These are phyloP conservation scores for Phialophora expanda DNA, from an alignment of 2,329 filamentous ascomycete genomes.

Conservation along the genomic window DNA sequence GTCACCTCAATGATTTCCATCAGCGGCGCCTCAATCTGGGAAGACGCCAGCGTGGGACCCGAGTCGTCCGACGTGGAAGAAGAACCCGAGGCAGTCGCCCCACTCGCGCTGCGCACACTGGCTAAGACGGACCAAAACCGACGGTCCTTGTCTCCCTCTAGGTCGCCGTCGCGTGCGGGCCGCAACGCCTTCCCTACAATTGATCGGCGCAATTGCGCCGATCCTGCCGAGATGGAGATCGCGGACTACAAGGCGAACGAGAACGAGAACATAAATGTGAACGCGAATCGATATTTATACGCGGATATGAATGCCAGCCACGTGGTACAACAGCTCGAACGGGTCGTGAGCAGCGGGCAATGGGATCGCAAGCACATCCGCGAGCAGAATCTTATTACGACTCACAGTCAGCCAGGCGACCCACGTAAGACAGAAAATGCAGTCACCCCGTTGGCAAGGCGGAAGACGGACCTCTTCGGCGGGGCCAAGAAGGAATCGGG, in stretches of 20 bases:
- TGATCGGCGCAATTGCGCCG: background rate
- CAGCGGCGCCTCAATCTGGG: constrained; percentile 47
- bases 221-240: background rate
- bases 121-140: constrained; percentile 7
- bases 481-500: constrained; percentile 1
- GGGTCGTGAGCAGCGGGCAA: constrained; percentile 19
- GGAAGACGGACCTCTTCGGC: constrained; percentile 11
- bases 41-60: constrained; percentile 43
- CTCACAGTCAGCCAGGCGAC: background rate
- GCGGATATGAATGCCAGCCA: background rate
- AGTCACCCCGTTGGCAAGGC: background rate
- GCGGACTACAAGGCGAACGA: background rate
- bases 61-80: constrained; percentile 29
- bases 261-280: background rate
- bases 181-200: background rate
- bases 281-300: background rate
- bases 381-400: background rate
- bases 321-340: constrained; percentile 29
- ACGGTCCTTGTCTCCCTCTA: background rate
- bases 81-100: constrained; percentile 2
- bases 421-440: background rate
- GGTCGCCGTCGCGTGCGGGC: constrained; percentile 1
- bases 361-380: constrained; percentile 18
- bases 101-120: constrained; percentile 7
- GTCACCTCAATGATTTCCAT: constrained; percentile 10